phyloP scores from a whole-genome alignment of 129 eudicot species.

The Lactuca saligna region DNA sequence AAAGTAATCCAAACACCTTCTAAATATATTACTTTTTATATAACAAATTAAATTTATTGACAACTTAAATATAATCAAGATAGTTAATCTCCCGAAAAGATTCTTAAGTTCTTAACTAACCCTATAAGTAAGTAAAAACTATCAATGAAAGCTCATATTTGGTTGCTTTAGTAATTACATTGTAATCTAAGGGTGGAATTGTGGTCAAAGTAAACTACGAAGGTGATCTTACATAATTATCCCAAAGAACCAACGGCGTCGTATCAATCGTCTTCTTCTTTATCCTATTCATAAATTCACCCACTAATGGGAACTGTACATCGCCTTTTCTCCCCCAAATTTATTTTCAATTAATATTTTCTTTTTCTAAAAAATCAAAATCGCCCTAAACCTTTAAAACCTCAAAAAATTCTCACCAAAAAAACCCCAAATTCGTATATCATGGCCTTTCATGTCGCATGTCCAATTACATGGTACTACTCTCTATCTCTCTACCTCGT shows the following conservation, averaged over 20 bases:
- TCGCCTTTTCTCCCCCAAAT: conserved; percentile 9
- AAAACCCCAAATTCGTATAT: conserved; percentile 28
- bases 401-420: conserved; percentile 18
- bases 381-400: conserved; percentile 21
- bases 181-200: neutral
- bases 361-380: conserved; percentile 3
- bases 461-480: conserved; percentile 83
- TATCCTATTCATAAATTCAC: conserved; percentile 16
- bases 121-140: no score
- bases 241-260: conserved; percentile 12
- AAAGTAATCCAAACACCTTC: no score
- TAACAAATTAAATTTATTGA: no score
- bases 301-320: conserved; percentile 17
- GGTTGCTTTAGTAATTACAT: no score
- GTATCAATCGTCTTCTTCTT: conserved; percentile 22
- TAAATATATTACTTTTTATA: no score
- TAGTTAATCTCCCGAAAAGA: no score
- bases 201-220: neutral
- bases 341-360: conserved; percentile 5
- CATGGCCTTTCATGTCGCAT: conserved; percentile 89
- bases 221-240: neutral
- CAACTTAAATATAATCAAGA: no score
- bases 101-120: no score
- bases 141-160: no score
- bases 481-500: neutral